Evolutionary conservation across 257 asterid species (phyloP), one percentile per base, ranked within the genome.

Genomic region (Linaria vulgaris): DNA sequence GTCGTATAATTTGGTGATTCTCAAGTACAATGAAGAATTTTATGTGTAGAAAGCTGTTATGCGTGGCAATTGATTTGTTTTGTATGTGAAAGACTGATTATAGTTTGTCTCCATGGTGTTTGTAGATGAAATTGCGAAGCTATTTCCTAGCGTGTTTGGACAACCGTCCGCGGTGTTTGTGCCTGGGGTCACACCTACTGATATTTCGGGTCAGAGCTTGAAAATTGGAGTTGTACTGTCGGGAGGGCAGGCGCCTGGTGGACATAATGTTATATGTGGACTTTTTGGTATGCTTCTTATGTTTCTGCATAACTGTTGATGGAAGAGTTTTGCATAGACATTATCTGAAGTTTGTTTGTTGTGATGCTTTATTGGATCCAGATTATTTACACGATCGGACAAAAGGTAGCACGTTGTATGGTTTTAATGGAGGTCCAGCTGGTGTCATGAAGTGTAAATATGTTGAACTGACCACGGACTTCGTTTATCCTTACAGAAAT

Each of bases 201-300:
- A 30, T 58, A 27, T 66, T 58, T 53, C 63, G 20, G 69, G 75
- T 49, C 56, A 51, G 61, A 63, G 67, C 55, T 78, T 90, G 86
- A 94, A 88, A 83, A 79, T 94, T 66, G 99, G 99, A 0, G 95
- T 90, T 25, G 99, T 94, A 60, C 73, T 90, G 63, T 94, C 99
- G 15, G 99, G 99, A 70, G 99, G 99, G 54, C 99, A 94, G 70
- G 99, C 99, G 58, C 99, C 99, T 0, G 99, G 99, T 41, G 99
- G 99, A 19, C 99, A 94, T 74, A 94, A 94, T 83, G 99, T 94
- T 61, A 94, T 94, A 46, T 85, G 94, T 16, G 99, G 99, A 74
- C 85, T 94, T 51, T 90, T 87, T 56, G 99, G 97, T 87, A 72
- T 25, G 27, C 49, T 66, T 56, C 43, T 50, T 17, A 1, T 56